phyloP scores from a whole-genome alignment of 805 yeast genomes.

The Komagataella kurtzmanii region DNA sequence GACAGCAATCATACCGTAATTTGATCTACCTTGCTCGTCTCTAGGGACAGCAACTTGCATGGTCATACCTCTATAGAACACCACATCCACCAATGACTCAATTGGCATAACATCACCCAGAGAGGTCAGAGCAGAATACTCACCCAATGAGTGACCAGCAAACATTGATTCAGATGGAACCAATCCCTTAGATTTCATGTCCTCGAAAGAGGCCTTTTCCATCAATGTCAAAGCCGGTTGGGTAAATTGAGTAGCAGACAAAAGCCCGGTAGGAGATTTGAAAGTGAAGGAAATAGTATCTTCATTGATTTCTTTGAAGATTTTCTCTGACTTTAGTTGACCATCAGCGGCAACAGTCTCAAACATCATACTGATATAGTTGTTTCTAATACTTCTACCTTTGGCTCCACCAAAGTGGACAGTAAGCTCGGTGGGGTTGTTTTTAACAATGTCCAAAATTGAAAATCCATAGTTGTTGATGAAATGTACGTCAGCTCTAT shows the following conservation, averaged over 20 bases:
- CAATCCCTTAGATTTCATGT: slow-evolving; percentile 89
- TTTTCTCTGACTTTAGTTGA: slow-evolving; percentile 76
- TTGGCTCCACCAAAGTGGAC: slow-evolving; percentile 96
- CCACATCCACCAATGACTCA: slow-evolving; percentile 93
- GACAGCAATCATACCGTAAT: slow-evolving; percentile 98
- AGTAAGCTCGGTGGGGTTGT: slow-evolving; percentile 91
- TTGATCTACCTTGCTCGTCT: slow-evolving; percentile 88
- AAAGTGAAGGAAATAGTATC: slow-evolving; percentile 77
- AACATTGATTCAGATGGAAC: slow-evolving; percentile 88
- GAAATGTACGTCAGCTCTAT: slow-evolving; percentile 91
- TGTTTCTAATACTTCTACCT: slow-evolving; percentile 89
- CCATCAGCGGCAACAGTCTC: slow-evolving; percentile 88
- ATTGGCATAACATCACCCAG: slow-evolving; percentile 98
- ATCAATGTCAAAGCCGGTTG: slow-evolving; percentile 98
- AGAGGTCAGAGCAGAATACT: slow-evolving; percentile 94
- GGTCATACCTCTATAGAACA: slow-evolving; percentile 99
- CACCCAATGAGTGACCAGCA: slow-evolving; percentile 99
- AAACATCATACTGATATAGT: slow-evolving; percentile 94
- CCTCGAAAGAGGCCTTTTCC: slow-evolving; percentile 99
- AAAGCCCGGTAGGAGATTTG: slow-evolving; percentile 84
- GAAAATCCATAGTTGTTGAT: slow-evolving; percentile 93
- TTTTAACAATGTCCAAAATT: slow-evolving; percentile 85
- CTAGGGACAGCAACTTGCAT: slow-evolving; percentile 99
- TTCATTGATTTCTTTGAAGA: slow-evolving; percentile 83
- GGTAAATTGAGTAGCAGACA: slow-evolving; percentile 97